Evolutionary conservation across 139 green algal species (phyloP), one percentile per base, ranked within the genome.

Genomic region (Chlamydomonas sphaeroides): DNA sequence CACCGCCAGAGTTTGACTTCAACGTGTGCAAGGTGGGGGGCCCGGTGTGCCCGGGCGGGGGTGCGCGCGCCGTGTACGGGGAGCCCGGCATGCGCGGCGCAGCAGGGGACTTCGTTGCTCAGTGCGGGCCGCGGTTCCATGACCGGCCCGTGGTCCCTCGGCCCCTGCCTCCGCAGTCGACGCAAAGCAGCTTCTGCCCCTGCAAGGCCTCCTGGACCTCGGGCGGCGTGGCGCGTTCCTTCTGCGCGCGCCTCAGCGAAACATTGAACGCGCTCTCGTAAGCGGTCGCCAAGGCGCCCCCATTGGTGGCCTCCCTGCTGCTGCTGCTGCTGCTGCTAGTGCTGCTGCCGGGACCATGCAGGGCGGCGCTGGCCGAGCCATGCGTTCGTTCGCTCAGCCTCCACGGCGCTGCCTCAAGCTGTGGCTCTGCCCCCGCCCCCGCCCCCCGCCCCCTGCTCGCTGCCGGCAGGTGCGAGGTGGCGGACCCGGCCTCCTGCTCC

Each of bases 381-480:
- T 21, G 45, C 11, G 45, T 14, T 14, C 10, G 45, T 21, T 53
- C 11, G 14, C 45, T 53, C 45, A 14, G 11, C 45, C 45, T 21
- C 45, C 45, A 10, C 45, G 45, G 10, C 45, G 11, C 14, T 14
- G 10, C 45, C 45, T 53, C 45, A 10, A 53, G 14, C 45, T 53
- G 45, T 14, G 10, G 11, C 45, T 53, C 45, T 53, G 10, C 45
- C 45, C 45, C 45, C 45, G 11, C 10, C 45, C 45, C 45, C 45
- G 11, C 45, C 10, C 45, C 45, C 45, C 45, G 11, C 10, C 45
- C 45, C 45, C 14, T 14, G 11, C 45, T n/a, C n/a, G n/a, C n/a
- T n/a, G n/a, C n/a, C n/a, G n/a, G n/a, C 70, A 78, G 70, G 10
- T 78, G 70, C 15, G 70, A 78, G 45, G 70, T 78, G 17, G 32